Percentiles rank a stretch among this genome's conserved stretches.
phyloP scores from a whole-genome alignment of 805 yeast genomes.

The Candida coquimbonensis region DNA sequence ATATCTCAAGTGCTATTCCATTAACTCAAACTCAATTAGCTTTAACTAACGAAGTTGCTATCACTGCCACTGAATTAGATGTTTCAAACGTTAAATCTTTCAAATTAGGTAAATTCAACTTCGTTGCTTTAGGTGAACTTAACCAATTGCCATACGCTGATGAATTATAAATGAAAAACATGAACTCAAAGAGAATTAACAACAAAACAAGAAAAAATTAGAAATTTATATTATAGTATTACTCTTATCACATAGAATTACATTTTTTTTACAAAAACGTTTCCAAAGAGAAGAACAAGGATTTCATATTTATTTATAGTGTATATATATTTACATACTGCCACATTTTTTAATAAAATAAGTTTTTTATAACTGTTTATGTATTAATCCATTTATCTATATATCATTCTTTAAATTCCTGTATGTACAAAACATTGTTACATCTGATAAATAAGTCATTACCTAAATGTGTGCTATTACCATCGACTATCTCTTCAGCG shows the following conservation, averaged over 20 bases:
- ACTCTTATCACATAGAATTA: not conserved
- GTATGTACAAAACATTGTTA: constrained; percentile 66
- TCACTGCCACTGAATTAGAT: constrained; percentile 29
- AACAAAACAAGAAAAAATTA: not conserved
- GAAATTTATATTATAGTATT: not conserved
- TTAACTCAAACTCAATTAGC: constrained; percentile 40
- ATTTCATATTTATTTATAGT: constrained; percentile 5
- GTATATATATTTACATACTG: constrained; percentile 5
- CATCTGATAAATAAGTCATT: constrained; percentile 86
- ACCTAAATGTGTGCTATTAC: constrained; percentile 42
- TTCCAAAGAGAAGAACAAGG: constrained; percentile 5
- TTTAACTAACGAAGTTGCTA: constrained; percentile 32
- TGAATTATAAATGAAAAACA: constrained; percentile 53
- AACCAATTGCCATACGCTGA: constrained; percentile 81
- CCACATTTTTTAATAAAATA: not conserved
- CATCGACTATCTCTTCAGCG: constrained; percentile 45
- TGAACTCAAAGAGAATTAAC: not conserved
- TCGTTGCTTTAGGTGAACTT: constrained; percentile 86
- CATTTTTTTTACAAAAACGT: not conserved
- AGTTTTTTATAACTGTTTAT: not conserved
- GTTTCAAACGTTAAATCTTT: constrained; percentile 33
- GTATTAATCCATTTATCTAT: not conserved
- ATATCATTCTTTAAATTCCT: constrained; percentile 13
- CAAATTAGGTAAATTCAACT: constrained; percentile 61
- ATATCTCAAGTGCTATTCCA: constrained; percentile 53